Percentiles rank a stretch among this genome's conserved stretches.
These are phyloP conservation scores for Coemansia aciculifera DNA, from an alignment of 192 early-diverging fungal genomes.

Conservation along the genomic window DNA sequence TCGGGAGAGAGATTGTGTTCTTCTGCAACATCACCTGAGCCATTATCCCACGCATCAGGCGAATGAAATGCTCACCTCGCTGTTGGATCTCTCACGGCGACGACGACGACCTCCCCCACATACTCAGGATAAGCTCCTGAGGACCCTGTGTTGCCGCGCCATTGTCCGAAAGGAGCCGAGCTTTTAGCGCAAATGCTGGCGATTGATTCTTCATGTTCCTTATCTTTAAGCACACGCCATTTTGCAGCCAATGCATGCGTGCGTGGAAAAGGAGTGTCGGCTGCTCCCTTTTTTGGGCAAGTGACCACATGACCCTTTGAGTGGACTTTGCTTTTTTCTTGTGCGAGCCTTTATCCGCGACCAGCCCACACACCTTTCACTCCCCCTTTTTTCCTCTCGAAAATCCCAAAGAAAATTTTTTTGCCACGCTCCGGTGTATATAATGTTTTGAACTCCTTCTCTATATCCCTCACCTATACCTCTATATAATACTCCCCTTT, in stretches of 20 bases:
- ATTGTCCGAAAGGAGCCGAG: neutral
- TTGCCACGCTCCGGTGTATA: neutral
- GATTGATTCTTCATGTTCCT: neutral
- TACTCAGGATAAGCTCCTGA: neutral
- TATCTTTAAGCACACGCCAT: slow-evolving; percentile 1
- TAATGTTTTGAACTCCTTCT: neutral
- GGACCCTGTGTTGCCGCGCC: neutral
- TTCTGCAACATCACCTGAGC: slow-evolving; percentile 1
- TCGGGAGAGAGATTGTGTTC: neutral
- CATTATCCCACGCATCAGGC: slow-evolving; percentile 3
- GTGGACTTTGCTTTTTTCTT: neutral
- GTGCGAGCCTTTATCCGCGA: neutral
- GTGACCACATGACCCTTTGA: neutral
- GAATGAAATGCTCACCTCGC: neutral
- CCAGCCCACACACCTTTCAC: neutral
- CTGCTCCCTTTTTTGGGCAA: neutral
- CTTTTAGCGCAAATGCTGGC: neutral
- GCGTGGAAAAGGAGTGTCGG: neutral
- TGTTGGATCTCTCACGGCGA: neutral
- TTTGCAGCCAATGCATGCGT: neutral
- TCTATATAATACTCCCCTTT: slow-evolving; percentile 3
- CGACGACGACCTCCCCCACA: neutral
- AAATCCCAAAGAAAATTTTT: neutral
- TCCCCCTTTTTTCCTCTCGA: neutral
- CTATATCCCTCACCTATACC: neutral